These are phyloP conservation scores for Pinus tabuliformis DNA, from an alignment of 75 land plant species.

Conservation along the genomic window DNA sequence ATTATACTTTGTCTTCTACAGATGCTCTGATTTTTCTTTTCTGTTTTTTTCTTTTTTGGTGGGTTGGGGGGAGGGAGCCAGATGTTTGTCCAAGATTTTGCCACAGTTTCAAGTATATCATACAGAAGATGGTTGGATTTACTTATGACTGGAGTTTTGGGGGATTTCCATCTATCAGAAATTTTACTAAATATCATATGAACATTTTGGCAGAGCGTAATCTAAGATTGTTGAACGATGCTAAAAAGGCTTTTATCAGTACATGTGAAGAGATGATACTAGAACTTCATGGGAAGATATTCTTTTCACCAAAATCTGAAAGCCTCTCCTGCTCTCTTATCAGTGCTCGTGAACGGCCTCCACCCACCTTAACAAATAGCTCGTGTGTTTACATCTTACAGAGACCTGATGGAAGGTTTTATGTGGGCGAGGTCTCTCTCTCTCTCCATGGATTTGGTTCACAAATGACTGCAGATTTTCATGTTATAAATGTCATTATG, in stretches of 20 bases:
- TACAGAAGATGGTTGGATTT: not conserved
- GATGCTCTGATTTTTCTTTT: not conserved
- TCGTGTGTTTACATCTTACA: conserved; percentile 83
- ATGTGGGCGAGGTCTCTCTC: conserved; percentile 76
- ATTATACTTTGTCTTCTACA: not conserved
- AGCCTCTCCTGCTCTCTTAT: conserved; percentile 31
- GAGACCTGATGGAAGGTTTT: conserved; percentile 74
- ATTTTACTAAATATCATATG: not conserved
- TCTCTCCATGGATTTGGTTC: not conserved
- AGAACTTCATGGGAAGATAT: conserved; percentile 28
- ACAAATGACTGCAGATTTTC: not conserved
- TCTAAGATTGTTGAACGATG: conserved; percentile 7
- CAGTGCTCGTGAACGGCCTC: conserved; percentile 73
- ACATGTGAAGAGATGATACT: conserved; percentile 53
- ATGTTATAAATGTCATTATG: no score
- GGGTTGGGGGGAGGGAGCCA: no score
- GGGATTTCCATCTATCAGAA: not conserved
- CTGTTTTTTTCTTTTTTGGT: no score
- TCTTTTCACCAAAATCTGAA: conserved; percentile 8
- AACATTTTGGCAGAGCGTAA: conserved; percentile 3
- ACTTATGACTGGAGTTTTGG: not conserved
- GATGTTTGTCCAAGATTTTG: not conserved
- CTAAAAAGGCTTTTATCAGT: conserved; percentile 18
- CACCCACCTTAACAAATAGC: conserved; percentile 69
- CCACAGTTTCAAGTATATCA: not conserved